Conservation (phyloP, 2,329 filamentous ascomycete species). For the Graphium sp. region DNA sequence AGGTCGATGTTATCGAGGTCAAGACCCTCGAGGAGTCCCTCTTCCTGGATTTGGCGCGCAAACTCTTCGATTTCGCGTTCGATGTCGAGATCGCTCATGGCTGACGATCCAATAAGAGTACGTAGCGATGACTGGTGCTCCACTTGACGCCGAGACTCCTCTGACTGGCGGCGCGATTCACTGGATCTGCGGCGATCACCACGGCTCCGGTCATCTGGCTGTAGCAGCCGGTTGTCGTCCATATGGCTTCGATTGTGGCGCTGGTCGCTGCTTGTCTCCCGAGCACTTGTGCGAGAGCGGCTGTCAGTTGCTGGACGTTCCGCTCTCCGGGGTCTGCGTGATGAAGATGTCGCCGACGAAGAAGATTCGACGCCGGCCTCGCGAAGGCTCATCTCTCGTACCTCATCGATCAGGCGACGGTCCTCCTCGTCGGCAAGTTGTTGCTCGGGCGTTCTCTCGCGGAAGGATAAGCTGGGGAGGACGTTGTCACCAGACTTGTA, state of each 20-base stretch:
- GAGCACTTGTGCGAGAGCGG: slow-evolving; percentile 1
- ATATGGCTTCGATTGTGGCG: no score
- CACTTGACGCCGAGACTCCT: slow-evolving; percentile 33
- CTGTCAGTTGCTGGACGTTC: slow-evolving; percentile 5
- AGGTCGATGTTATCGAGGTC: slow-evolving; percentile 78
- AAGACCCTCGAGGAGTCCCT: slow-evolving; percentile 74
- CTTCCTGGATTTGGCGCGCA: slow-evolving; percentile 72
- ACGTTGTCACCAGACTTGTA: slow-evolving; percentile 76
- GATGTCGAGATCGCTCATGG: slow-evolving; percentile 61
- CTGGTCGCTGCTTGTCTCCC: slow-evolving; percentile 1
- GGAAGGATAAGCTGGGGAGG: slow-evolving; percentile 41
- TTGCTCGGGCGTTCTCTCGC: slow-evolving; percentile 34
- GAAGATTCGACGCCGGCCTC: slow-evolving; percentile 38
- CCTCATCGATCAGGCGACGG: slow-evolving; percentile 50
- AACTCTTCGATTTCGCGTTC: slow-evolving; percentile 85
- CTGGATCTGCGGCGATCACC: no score
- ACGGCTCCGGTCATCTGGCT: no score
- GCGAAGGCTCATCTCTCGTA: slow-evolving; percentile 56
- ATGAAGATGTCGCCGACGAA: slow-evolving; percentile 9
- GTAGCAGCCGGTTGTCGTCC: no score
- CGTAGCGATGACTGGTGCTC: slow-evolving; percentile 83
- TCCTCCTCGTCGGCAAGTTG: slow-evolving; percentile 47
- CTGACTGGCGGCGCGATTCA: slow-evolving; percentile 12
- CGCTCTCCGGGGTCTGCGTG: background rate
- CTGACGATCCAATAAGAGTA: slow-evolving; percentile 66